These are phyloP conservation scores for Paecilomyces dactylethromorphus DNA, from an alignment of 2,329 filamentous ascomycete species.

Conservation along the genomic window DNA sequence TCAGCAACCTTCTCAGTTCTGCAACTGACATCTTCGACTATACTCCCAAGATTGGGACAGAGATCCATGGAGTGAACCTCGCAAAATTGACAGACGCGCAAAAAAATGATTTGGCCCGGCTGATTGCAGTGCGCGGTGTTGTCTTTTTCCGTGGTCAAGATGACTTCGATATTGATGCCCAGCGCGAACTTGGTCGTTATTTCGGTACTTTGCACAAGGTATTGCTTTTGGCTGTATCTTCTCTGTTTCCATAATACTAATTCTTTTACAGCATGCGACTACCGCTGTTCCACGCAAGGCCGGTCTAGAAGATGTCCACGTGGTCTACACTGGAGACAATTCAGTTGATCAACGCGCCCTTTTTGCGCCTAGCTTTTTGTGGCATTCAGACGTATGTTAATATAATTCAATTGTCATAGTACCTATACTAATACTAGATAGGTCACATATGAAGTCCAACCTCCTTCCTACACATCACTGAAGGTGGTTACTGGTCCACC, in stretches of 20 bases:
- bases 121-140: slow-evolving; percentile 50
- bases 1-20: slow-evolving; percentile 45
- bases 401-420: neutral
- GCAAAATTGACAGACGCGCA: slow-evolving; percentile 45
- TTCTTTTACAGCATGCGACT: slow-evolving; percentile 40
- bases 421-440: slow-evolving; percentile 12
- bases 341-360: slow-evolving; percentile 48
- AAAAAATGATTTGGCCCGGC: slow-evolving; percentile 48
- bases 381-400: slow-evolving; percentile 45
- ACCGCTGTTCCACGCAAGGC: slow-evolving; percentile 44
- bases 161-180: slow-evolving; percentile 48
- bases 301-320: slow-evolving; percentile 51
- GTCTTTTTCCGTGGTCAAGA: slow-evolving; percentile 53
- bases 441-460: slow-evolving; percentile 53
- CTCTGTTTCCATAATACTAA: slow-evolving; percentile 5
- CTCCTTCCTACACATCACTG: slow-evolving; percentile 51
- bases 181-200: slow-evolving; percentile 46
- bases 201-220: slow-evolving; percentile 48
- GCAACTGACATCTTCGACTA: slow-evolving; percentile 53
- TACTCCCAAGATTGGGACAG: slow-evolving; percentile 51
- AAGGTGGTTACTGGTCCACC: slow-evolving; percentile 50
- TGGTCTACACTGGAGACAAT: slow-evolving; percentile 49
- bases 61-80: slow-evolving; percentile 46
- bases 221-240: neutral
- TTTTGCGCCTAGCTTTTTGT: slow-evolving; percentile 50